A percentile compares a stretch with the other conserved stretches of the same genome.
These are phyloP conservation scores for Apostasia shenzhenica DNA, from an alignment of 106 monocot genomes.

Conservation along the genomic window DNA sequence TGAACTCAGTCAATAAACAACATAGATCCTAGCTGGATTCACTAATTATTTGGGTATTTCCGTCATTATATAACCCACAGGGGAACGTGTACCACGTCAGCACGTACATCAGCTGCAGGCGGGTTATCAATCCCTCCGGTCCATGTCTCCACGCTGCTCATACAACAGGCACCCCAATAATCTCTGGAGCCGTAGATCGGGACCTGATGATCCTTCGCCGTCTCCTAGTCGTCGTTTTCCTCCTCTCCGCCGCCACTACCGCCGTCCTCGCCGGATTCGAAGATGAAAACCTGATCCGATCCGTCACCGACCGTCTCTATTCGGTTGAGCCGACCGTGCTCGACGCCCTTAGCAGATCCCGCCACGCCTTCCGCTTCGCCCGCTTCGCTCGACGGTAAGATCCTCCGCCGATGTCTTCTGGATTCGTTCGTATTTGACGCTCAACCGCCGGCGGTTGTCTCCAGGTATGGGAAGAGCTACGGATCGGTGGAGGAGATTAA, in stretches of 20 bases:
- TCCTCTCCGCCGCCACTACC: slow-evolving; percentile 13
- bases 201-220: background rate
- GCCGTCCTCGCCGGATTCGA: slow-evolving; percentile 24
- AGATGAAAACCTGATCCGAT: slow-evolving; percentile 42
- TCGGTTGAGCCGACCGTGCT: slow-evolving; percentile 37
- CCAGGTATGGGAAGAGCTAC: slow-evolving; percentile 72
- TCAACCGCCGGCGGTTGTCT: background rate
- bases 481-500: slow-evolving; percentile 55
- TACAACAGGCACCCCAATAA: background rate
- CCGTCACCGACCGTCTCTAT: slow-evolving; percentile 38
- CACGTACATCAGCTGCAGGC: slow-evolving; percentile 4
- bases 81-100: slow-evolving; percentile 5
- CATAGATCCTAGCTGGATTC: too few relatives aligned
- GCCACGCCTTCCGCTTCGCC: slow-evolving; percentile 57
- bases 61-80: background rate
- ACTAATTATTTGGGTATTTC: background rate
- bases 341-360: slow-evolving; percentile 43
- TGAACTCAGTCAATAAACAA: too few relatives aligned
- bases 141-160: background rate
- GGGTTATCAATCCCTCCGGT: background rate
- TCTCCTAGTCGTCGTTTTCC: slow-evolving; percentile 13
- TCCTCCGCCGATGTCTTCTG: too few relatives aligned
- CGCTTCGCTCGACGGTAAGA: slow-evolving; percentile 61
- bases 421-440: background rate
- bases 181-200: background rate